Percentiles rank a stretch among this genome's conserved stretches.
These are phyloP conservation scores for Suillus variegatus DNA, from an alignment of 768 basidiomycete genomes.

Conservation along the genomic window DNA sequence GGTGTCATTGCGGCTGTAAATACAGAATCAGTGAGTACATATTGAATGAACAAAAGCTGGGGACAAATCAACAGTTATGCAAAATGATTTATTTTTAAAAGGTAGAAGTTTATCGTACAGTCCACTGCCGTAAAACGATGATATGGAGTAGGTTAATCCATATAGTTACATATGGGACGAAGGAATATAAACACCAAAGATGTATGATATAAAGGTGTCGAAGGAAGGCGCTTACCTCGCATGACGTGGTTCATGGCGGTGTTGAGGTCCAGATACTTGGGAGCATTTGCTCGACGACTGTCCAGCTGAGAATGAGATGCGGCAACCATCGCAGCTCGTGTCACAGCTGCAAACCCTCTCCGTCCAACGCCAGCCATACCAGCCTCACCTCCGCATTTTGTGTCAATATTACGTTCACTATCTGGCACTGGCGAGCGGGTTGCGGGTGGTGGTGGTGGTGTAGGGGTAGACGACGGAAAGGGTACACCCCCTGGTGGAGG, in stretches of 20 bases:
- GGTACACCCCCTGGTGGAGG: conserved; percentile 19
- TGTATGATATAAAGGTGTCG: background rate
- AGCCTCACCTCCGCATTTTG: conserved; percentile 73
- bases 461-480: conserved; percentile 15
- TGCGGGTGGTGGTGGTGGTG: conserved; percentile 9
- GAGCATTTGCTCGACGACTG: conserved; percentile 35
- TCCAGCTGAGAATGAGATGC: conserved; percentile 19
- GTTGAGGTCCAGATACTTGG: conserved; percentile 50
- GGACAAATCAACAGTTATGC: background rate
- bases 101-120: no score
- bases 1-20: conserved; percentile 31
- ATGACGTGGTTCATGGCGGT: conserved; percentile 29
- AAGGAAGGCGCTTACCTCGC: conserved; percentile 29
- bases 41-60: background rate
- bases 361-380: conserved; percentile 93
- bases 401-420: conserved; percentile 50
- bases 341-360: conserved; percentile 76
- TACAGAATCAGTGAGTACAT: background rate
- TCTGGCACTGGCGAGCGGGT: conserved; percentile 15
- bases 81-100: background rate
- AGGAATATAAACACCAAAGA: background rate
- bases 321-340: conserved; percentile 59
- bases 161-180: background rate
- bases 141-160: background rate
- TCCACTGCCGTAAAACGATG: no score